Conservation (phyloP, 805 yeast genomes). For the Saccharomyces eubayanus region DNA sequence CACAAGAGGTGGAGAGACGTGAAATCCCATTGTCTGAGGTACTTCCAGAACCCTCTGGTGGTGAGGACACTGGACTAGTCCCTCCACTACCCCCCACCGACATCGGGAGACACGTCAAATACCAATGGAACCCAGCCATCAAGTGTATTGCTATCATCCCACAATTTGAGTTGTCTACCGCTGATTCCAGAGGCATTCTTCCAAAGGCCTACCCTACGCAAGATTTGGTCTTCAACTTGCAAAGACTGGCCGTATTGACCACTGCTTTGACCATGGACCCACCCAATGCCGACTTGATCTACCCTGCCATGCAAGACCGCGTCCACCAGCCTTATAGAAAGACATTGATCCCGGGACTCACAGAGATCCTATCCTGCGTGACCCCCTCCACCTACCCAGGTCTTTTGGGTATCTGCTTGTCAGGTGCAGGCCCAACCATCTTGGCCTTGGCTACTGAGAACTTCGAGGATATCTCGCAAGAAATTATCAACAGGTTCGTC, state of each 20-base stretch:
- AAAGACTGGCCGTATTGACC: conserved; percentile 85
- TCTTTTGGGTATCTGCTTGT: conserved; percentile 83
- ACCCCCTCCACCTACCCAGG: conserved; percentile 81
- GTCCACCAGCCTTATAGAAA: conserved; percentile 97
- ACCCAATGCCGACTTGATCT: conserved; percentile 75
- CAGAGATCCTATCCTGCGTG: conserved; percentile 67
- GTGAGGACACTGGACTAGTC: conserved; percentile 54
- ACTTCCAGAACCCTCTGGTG: conserved; percentile 69
- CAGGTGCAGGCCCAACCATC: conserved; percentile 98
- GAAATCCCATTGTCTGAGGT: conserved; percentile 82
- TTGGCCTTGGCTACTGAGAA: conserved; percentile 85
- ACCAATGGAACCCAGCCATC: conserved; percentile 71
- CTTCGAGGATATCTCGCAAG: conserved; percentile 73
- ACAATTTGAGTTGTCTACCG: conserved; percentile 88
- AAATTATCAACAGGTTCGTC: conserved; percentile 61
- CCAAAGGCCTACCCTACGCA: conserved; percentile 69
- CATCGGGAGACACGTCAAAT: conserved; percentile 84
- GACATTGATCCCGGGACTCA: conserved; percentile 82
- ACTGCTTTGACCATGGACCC: conserved; percentile 81
- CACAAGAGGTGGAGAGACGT: conserved; percentile 62
- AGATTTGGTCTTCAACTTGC: conserved; percentile 88
- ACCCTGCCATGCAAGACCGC: conserved; percentile 93
- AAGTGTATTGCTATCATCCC: conserved; percentile 91
- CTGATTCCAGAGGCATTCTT: conserved; percentile 80
- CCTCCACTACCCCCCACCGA: conserved; percentile 79